Percentiles rank a stretch among this genome's conserved stretches.
These are phyloP conservation scores for Jatropha podagrica DNA, from an alignment of 441 rosid species.

Conservation along the genomic window DNA sequence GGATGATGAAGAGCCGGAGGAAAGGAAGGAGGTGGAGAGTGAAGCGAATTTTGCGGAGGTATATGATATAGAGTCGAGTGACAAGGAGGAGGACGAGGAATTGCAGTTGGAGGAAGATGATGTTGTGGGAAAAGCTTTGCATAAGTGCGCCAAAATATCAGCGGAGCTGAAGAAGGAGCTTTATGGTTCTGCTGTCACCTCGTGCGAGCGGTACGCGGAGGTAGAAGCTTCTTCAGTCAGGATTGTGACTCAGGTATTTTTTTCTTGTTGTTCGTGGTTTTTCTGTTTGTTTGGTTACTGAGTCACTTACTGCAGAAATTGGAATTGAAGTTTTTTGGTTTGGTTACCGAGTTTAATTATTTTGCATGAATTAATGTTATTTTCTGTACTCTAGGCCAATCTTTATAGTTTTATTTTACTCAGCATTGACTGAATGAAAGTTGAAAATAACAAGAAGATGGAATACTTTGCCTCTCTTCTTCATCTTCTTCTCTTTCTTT, in stretches of 20 bases:
- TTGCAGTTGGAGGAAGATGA: slow-evolving; percentile 39
- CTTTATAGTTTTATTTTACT: background rate
- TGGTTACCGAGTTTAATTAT: background rate
- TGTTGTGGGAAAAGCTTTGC: slow-evolving; percentile 85
- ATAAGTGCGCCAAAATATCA: slow-evolving; percentile 82
- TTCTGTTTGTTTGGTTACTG: background rate
- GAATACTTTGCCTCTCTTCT: background rate
- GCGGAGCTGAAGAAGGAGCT: slow-evolving; percentile 70
- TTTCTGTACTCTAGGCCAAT: background rate
- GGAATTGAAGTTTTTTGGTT: background rate
- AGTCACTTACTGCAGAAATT: background rate
- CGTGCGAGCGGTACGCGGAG: slow-evolving; percentile 78
- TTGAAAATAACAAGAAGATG: slow-evolving; percentile 6
- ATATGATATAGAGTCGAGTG: slow-evolving; percentile 51
- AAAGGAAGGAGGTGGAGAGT: slow-evolving; percentile 35
- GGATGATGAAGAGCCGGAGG: slow-evolving; percentile 10
- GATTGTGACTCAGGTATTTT: slow-evolving; percentile 73
- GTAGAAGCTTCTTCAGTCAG: slow-evolving; percentile 79
- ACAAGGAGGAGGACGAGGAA: slow-evolving; percentile 27
- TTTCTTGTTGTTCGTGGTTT: background rate
- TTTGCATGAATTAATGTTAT: background rate
- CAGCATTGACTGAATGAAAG: background rate
- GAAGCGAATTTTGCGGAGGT: slow-evolving; percentile 50
- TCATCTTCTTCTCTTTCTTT: background rate
- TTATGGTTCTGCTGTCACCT: slow-evolving; percentile 62